Evolutionary conservation across 106 monocot genomes (phyloP).

Genomic region (Dendrobium nobile): DNA sequence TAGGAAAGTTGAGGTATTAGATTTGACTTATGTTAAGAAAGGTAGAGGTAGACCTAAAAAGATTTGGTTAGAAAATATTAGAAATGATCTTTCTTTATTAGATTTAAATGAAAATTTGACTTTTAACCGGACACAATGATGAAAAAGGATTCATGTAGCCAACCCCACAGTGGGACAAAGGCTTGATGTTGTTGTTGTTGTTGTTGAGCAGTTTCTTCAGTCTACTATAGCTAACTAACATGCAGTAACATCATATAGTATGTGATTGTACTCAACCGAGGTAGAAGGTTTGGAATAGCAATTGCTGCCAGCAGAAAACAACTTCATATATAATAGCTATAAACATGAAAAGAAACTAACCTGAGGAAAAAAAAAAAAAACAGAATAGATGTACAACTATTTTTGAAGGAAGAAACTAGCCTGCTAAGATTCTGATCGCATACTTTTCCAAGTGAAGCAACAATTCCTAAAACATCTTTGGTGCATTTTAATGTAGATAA

Average conservation of each 20-base stretch:
- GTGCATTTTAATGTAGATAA: constrained; percentile 33
- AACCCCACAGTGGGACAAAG: too few relatives aligned
- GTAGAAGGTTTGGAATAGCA: background rate
- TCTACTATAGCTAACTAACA: background rate
- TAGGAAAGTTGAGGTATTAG: too few relatives aligned
- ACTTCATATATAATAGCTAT: background rate
- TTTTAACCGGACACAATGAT: too few relatives aligned
- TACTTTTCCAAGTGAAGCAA: constrained; percentile 71
- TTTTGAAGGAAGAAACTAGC: constrained; percentile 19
- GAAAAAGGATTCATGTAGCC: too few relatives aligned
- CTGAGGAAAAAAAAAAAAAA: background rate
- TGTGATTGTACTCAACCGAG: background rate
- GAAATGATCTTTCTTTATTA: too few relatives aligned
- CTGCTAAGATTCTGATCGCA: constrained; percentile 76
- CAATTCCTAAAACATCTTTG: constrained; percentile 77
- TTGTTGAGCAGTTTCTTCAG: background rate
- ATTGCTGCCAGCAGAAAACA: background rate
- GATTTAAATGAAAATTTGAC: too few relatives aligned
- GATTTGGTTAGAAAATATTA: too few relatives aligned
- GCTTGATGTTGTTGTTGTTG: too few relatives aligned
- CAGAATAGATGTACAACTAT: background rate
- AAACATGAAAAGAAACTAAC: background rate
- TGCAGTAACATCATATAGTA: background rate
- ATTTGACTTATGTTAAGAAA: too few relatives aligned
- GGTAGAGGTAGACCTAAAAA: too few relatives aligned